phyloP scores from a whole-genome alignment of 1,139 yeast species.

The Debaryomycetaceae sp. region DNA sequence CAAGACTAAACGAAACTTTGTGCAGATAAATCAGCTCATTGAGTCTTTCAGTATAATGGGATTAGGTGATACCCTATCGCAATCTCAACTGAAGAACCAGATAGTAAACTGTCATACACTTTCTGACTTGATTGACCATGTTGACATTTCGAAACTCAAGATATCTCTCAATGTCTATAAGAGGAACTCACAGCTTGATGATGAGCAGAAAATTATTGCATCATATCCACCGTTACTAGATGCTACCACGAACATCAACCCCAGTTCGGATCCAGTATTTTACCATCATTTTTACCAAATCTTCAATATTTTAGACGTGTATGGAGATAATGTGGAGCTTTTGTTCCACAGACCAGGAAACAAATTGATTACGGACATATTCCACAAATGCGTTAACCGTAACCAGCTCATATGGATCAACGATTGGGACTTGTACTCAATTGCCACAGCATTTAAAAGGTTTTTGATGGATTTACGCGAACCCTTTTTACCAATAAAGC shows the following conservation, averaged over 20 bases:
- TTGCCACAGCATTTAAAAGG: conserved; percentile 51
- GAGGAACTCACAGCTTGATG: conserved; percentile 32
- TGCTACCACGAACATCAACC: conserved; percentile 18
- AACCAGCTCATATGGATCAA: conserved; percentile 54
- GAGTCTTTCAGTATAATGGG: conserved; percentile 20
- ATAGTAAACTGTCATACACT: conserved; percentile 46
- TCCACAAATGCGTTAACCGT: conserved; percentile 51
- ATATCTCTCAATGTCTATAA: conserved; percentile 72
- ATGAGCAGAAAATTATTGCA: conserved; percentile 17
- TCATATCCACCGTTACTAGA: conserved; percentile 20
- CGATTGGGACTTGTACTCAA: conserved; percentile 63
- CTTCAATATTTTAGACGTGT: conserved; percentile 42
- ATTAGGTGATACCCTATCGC: conserved; percentile 1
- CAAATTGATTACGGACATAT: conserved; percentile 45
- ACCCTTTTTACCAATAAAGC: conserved; percentile 43
- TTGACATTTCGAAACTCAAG: conserved; percentile 75
- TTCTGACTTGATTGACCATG: conserved; percentile 55
- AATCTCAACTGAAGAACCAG: conserved; percentile 4
- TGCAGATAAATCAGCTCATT: conserved; percentile 25
- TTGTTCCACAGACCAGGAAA: conserved; percentile 61
- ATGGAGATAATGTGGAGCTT: conserved; percentile 44
- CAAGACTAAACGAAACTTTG: conserved; percentile 30
- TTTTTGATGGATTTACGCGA: conserved; percentile 42
- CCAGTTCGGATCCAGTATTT: conserved; percentile 25
- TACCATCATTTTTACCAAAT: conserved; percentile 43